phyloP scores from a whole-genome alignment of 140 eudicot genomes.

The Bidens hawaiensis region DNA sequence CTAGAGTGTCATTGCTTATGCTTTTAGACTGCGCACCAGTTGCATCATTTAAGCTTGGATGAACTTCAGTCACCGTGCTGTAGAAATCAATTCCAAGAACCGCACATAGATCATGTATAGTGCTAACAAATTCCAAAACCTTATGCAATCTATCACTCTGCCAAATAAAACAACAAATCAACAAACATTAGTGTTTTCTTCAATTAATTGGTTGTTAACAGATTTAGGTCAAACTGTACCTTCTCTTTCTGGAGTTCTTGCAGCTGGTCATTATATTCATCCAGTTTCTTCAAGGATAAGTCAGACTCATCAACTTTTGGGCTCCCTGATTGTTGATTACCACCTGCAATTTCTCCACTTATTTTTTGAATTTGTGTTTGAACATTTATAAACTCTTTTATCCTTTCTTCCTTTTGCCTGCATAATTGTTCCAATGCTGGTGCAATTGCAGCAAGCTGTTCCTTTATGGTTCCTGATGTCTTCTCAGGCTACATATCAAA shows the following conservation, averaged over 20 bases:
- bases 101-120: slow-evolving; percentile 90
- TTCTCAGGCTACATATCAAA: slow-evolving; percentile 65
- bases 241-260: slow-evolving; percentile 89
- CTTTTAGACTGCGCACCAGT: slow-evolving; percentile 73
- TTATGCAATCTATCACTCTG: slow-evolving; percentile 94
- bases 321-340: slow-evolving; percentile 44
- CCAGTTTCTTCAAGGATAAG: slow-evolving; percentile 62
- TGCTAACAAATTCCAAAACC: slow-evolving; percentile 86
- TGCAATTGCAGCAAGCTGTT: slow-evolving; percentile 83
- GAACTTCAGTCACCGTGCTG: slow-evolving; percentile 85
- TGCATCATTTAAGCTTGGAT: slow-evolving; percentile 81
- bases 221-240: slow-evolving; percentile 29
- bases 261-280: slow-evolving; percentile 63
- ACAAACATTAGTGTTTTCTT: neutral
- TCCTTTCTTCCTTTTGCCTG: slow-evolving; percentile 78
- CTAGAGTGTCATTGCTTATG: slow-evolving; percentile 84
- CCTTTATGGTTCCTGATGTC: slow-evolving; percentile 86
- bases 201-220: neutral
- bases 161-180: slow-evolving; percentile 18
- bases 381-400: slow-evolving; percentile 63
- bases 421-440: slow-evolving; percentile 71
- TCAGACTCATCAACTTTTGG: slow-evolving; percentile 77
- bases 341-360: slow-evolving; percentile 78
- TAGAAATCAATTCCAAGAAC: slow-evolving; percentile 87
- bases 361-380: slow-evolving; percentile 77